Base-by-base conservation (phyloP, 176 grass and related monocot species). In the Triticum monococcum region DNA sequence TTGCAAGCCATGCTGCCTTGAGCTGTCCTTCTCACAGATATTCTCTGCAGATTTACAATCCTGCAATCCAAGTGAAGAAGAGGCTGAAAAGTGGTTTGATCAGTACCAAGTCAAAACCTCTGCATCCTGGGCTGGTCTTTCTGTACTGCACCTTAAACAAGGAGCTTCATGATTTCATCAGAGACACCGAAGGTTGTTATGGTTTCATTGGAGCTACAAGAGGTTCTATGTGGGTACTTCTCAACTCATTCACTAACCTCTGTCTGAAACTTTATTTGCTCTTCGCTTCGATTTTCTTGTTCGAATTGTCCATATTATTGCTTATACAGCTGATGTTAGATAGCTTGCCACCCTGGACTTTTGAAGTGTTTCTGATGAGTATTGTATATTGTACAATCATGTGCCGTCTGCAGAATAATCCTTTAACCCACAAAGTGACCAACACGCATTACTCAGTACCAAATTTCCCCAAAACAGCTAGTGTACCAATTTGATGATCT, bases 201-300 rank as follows among this genome's bases (percentile, higher is more conserved):
- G 97, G 94, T 9, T 99, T 99, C 79, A 76, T 93, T 67, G 97
- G 97, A 90, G 86, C 92, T 80, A 93, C 88, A 90, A 88, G 95
- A 54, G 92, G 91, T 64, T 90, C 88, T 22, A 92, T 91, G 93
- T 96, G 86, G 54, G 72, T 78, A 40, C 12, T 65, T 38, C 79
- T 35, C 52, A 26, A 79, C 79, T 12, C 54, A 32, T 86, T 59
- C 38, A 24, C 20, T 5, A 68, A 25, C n/a, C 73, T 52, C 64
- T 43, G 12, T 68, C 30, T 79, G 8, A 37, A 59, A 23, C 3
- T 20, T 56, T 65, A 6, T 83, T 72, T 16, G 36, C 60, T 79
- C 12, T 2, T 11, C 7, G 5, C 35, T 32, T 85, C 28, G 4
- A 38, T 79, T 8, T 56, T 26, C 2, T 17, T 78, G 26, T 43